Base-by-base conservation (phyloP, 1,284 basidiomycete genomes). In the Flammula alnicola region DNA sequence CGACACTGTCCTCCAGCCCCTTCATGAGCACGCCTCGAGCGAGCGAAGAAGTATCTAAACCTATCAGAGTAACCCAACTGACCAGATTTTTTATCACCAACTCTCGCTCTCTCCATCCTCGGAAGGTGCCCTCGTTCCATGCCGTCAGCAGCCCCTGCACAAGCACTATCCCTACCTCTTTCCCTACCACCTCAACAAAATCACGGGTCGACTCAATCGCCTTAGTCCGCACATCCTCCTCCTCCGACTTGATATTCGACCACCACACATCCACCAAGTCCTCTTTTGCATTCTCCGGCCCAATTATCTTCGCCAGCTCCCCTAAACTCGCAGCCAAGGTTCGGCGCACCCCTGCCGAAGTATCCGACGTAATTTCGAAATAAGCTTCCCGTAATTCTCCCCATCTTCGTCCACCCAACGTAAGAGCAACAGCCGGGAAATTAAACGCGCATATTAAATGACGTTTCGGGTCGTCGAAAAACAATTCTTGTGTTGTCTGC, bases 391-490 rank as follows among this genome's bases (percentile, higher is more conserved):
- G 83, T 10, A 99, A 72, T 52, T 87, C 80, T n/a, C 43, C 62
- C 95, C 95, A 99, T 36, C 90, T 80, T 2, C 70, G 67, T 4
- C 75, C 70, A 4, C 95, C 95, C 12, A 98, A 75, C 0, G 95
- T 93, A 6, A 95, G 77, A 9, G 86, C 84, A 1, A 98, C 92
- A 9, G 95, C 95, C 14, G 95, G 96, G 62, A 93, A 88, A 68
- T 98, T 98, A 77, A 95, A 98, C 6, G 93, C 93, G 58, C 93
- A 91, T 23, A 97, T 88, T 12, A 95, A 75, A 8, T 92, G 85
- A 33, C 94, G 84, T 47, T 91, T 85, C 1, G 85, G 81, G 56
- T 83, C 78, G 16, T 71, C 68, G 56, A 71, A 76, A 61, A 81
- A 78, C 25, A 69, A 65, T 48, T 77, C 74, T 49, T 14, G 47